phyloP scores from a whole-genome alignment of 2,329 filamentous ascomycete species.

The Emmonsia crescens region DNA sequence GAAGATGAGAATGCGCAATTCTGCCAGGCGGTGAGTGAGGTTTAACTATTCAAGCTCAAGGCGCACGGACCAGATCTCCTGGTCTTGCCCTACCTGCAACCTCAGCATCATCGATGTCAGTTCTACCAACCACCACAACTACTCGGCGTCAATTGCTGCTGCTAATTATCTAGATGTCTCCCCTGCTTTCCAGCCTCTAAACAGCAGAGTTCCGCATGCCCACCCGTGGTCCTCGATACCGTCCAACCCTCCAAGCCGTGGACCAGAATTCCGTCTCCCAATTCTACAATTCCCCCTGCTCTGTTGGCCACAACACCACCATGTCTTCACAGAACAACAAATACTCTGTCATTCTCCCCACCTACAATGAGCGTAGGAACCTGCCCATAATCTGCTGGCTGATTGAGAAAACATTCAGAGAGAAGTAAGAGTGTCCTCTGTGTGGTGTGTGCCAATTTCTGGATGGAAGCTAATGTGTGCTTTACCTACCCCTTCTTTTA shows the following conservation, averaged over 20 bases:
- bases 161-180: neutral
- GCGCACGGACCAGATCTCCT: slow-evolving; percentile 10
- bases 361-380: slow-evolving; percentile 97
- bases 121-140: neutral
- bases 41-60: neutral
- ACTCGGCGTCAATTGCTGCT: neutral
- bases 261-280: slow-evolving; percentile 13
- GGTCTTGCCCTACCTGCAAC: neutral
- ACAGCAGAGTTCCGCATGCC: slow-evolving; percentile 15
- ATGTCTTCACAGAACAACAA: slow-evolving; percentile 46
- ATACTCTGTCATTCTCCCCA: slow-evolving; percentile 95
- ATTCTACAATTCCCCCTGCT: slow-evolving; percentile 7
- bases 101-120: neutral
- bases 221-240: slow-evolving; percentile 14
- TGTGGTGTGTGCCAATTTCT: neutral
- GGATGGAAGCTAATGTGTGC: slow-evolving; percentile 4
- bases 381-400: slow-evolving; percentile 93
- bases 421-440: slow-evolving; percentile 52
- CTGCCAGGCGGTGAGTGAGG: slow-evolving; percentile 14
- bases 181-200: slow-evolving; percentile 3
- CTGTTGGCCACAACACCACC: neutral
- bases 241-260: slow-evolving; percentile 14
- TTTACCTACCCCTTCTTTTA: slow-evolving; percentile 27
- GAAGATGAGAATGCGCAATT: slow-evolving; percentile 1
- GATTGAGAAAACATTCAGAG: slow-evolving; percentile 80